These are phyloP conservation scores for Rhododendron williamsianum DNA, from an alignment of 148 eudicot species.

Conservation along the genomic window DNA sequence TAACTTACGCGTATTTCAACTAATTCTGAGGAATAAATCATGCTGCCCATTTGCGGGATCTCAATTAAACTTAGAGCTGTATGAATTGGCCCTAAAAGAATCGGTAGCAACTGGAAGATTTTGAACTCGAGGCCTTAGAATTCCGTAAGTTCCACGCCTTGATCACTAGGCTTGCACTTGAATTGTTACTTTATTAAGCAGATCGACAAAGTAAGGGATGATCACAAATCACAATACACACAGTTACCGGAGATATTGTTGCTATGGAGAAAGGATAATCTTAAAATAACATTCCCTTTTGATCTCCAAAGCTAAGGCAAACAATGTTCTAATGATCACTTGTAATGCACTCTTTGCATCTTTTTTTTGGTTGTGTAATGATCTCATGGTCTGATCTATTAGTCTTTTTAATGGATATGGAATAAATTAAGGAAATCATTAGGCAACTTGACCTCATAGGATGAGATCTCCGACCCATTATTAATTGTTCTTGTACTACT, in stretches of 20 bases:
- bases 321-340: background rate
- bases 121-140: too few species aligned
- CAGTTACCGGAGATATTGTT: too few species aligned
- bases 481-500: too few species aligned
- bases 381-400: background rate
- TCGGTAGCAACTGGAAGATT: too few species aligned
- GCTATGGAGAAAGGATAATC: background rate
- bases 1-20: too few species aligned
- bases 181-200: background rate
- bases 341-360: background rate
- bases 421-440: too few species aligned
- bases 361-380: background rate
- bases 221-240: background rate
- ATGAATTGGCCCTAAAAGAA: too few species aligned
- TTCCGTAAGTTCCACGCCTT: too few species aligned
- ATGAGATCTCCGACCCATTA: background rate
- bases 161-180: background rate
- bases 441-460: background rate
- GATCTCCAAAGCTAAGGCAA: background rate
- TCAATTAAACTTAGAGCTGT: too few species aligned
- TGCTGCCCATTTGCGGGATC: fast-evolving
- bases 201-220: background rate
- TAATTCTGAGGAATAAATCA: too few species aligned
- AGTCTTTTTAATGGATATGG: background rate
- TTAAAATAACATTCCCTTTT: background rate